Evolutionary conservation across 805 yeast genomes (phyloP).

Genomic region (Candida ponderosae): DNA sequence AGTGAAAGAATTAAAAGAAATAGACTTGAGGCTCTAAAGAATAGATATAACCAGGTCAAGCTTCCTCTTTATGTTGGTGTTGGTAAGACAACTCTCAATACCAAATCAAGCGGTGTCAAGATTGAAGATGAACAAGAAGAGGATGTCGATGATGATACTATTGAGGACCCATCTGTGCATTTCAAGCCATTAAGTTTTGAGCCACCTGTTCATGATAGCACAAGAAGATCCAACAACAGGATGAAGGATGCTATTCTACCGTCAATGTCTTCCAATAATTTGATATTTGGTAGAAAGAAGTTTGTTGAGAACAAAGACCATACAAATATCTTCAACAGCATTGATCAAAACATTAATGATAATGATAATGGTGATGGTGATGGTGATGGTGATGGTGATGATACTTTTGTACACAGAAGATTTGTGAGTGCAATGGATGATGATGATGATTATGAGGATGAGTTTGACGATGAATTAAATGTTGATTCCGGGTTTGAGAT

Average conservation of each 20-base stretch:
- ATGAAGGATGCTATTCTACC: too few relatives aligned
- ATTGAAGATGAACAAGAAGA: too few relatives aligned
- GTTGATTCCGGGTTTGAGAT: too few relatives aligned
- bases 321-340: too few relatives aligned
- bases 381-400: not conserved
- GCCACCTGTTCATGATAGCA: too few relatives aligned
- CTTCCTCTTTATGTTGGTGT: not conserved
- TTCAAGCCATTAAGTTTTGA: not conserved
- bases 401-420: not conserved
- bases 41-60: slow-evolving; percentile 25
- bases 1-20: slow-evolving; percentile 26
- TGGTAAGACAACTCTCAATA: not conserved
- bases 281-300: too few relatives aligned
- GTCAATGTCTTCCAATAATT: too few relatives aligned
- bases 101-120: too few relatives aligned
- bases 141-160: not conserved
- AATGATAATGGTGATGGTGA: slow-evolving; percentile 1
- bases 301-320: not conserved
- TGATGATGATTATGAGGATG: too few relatives aligned
- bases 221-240: too few relatives aligned
- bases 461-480: too few relatives aligned
- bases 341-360: not conserved
- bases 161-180: too few relatives aligned
- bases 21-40: slow-evolving; percentile 27
- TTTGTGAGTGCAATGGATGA: not conserved